Evolutionary conservation across 2,329 filamentous ascomycete species (phyloP).

Genomic region (Bertia moriformis): DNA sequence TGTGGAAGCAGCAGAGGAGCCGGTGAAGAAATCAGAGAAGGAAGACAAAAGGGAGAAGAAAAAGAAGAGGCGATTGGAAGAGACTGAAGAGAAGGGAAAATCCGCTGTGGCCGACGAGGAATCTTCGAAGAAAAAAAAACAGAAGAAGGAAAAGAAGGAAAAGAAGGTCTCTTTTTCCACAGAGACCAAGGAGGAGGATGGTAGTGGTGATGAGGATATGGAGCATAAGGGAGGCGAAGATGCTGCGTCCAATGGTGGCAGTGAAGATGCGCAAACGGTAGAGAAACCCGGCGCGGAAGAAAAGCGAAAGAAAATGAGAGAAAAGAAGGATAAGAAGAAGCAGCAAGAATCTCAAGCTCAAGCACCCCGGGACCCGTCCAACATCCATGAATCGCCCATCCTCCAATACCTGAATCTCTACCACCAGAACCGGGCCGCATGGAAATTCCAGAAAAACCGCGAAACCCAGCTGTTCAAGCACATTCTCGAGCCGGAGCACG

Average conservation of each 20-base stretch:
- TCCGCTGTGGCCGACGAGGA: not conserved
- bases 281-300: not conserved
- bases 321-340: not conserved
- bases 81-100: not conserved
- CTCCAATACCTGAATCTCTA: not conserved
- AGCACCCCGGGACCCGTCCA: not conserved
- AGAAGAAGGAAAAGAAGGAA: not conserved
- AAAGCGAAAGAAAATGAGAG: not conserved
- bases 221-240: not conserved
- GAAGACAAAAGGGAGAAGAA: not conserved
- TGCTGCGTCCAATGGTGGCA: not conserved
- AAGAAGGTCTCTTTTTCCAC: not conserved
- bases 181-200: not conserved
- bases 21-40: not conserved
- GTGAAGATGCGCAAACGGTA: not conserved
- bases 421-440: not conserved
- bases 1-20: not conserved
- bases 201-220: not conserved
- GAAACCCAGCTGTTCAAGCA: conserved; percentile 1
- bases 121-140: not conserved
- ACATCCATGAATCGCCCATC: not conserved
- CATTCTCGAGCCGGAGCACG: not conserved
- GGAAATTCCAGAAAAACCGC: conserved; percentile 1
- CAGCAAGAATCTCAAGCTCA: not conserved
- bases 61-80: not conserved